Evolutionary conservation across 2,329 filamentous ascomycete genomes (phyloP).

Genomic region (Neonectria ditissima): DNA sequence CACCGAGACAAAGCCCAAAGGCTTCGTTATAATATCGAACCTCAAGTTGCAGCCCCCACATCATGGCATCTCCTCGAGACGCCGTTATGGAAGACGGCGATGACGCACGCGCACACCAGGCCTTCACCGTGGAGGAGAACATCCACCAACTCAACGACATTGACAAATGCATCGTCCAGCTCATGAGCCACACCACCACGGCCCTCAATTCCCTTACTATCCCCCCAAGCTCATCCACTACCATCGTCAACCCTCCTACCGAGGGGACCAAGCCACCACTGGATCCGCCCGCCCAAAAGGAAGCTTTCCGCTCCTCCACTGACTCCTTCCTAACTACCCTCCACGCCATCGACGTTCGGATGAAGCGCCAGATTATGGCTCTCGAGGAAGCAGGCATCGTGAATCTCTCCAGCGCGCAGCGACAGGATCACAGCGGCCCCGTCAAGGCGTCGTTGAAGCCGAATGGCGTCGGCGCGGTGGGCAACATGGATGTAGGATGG

Average conservation of each 20-base stretch:
- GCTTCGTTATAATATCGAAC: not conserved
- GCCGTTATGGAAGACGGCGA: slow-evolving; percentile 47
- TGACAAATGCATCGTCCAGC: slow-evolving; percentile 67
- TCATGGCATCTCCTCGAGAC: slow-evolving; percentile 50
- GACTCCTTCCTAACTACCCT: slow-evolving; percentile 78
- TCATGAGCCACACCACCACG: slow-evolving; percentile 59
- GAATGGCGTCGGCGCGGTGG: slow-evolving; percentile 66
- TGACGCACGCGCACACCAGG: slow-evolving; percentile 52
- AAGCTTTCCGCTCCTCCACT: slow-evolving; percentile 69
- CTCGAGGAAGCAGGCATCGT: slow-evolving; percentile 86
- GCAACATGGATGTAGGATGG: slow-evolving; percentile 84
- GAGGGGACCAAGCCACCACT: slow-evolving; percentile 43
- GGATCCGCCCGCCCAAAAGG: slow-evolving; percentile 63
- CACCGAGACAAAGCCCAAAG: not conserved
- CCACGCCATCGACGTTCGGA: slow-evolving; percentile 78
- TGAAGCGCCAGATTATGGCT: slow-evolving; percentile 76
- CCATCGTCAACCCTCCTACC: slow-evolving; percentile 22
- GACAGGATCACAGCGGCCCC: slow-evolving; percentile 49
- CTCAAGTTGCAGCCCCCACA: not conserved
- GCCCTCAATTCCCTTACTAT: slow-evolving; percentile 60
- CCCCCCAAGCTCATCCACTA: slow-evolving; percentile 34
- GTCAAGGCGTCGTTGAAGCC: slow-evolving; percentile 63
- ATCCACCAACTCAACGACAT: slow-evolving; percentile 85
- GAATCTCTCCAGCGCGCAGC: slow-evolving; percentile 55
- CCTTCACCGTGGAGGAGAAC: slow-evolving; percentile 81